Evolutionary conservation across 2,329 filamentous ascomycete species (phyloP).

Genomic region (Onygena corvina): DNA sequence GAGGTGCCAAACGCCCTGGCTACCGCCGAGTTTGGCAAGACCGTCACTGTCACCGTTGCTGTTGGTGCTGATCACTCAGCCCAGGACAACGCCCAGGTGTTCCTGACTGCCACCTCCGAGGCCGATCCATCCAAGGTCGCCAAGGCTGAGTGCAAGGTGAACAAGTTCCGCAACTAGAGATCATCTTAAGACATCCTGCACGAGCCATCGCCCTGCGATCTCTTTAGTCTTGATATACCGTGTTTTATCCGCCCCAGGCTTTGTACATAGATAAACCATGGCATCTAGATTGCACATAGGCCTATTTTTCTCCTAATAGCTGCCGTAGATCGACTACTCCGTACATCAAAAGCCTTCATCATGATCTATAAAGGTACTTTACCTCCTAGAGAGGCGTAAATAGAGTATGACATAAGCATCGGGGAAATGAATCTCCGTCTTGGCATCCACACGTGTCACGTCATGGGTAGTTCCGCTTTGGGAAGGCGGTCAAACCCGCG

Average conservation of each 20-base stretch:
- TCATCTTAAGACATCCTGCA: neutral
- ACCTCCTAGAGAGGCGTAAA: neutral
- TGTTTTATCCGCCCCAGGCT: neutral
- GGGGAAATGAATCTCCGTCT: neutral
- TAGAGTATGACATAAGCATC: neutral
- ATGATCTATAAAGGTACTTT: too few relatives aligned
- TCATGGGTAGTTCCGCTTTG: slow-evolving; percentile 7
- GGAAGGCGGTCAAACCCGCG: slow-evolving; percentile 2
- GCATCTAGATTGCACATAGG: neutral
- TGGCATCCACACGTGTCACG: slow-evolving; percentile 9
- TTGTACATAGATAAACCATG: slow-evolving; percentile 1
- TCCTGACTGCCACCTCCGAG: slow-evolving; percentile 15
- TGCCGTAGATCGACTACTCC: too few relatives aligned
- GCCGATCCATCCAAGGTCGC: slow-evolving; percentile 11
- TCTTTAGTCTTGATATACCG: neutral
- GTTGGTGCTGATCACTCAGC: slow-evolving; percentile 13
- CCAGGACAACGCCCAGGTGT: slow-evolving; percentile 3
- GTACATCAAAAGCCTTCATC: too few relatives aligned
- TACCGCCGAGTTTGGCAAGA: slow-evolving; percentile 11
- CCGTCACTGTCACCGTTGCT: slow-evolving; percentile 13
- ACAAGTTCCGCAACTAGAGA: slow-evolving; percentile 6
- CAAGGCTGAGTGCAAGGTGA: slow-evolving; percentile 11
- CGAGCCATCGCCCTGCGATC: too few relatives aligned
- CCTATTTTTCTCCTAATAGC: neutral
- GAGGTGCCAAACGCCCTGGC: slow-evolving; percentile 15